Evolutionary conservation across 352 stramenopile species (phyloP).

Genomic region (Pythium sukuiense): DNA sequence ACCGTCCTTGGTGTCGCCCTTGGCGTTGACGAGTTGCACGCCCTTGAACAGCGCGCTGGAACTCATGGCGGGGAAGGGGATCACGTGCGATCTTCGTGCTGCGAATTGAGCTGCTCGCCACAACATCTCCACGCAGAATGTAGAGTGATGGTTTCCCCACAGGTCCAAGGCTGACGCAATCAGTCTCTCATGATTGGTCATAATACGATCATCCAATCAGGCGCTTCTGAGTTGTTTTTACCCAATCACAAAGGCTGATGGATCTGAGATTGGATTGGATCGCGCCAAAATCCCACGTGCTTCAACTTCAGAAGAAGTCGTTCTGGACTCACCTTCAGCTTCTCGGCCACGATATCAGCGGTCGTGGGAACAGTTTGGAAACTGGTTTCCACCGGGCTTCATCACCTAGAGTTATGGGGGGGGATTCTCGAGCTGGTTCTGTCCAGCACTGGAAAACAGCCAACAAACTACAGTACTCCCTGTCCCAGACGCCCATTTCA

Average conservation of each 20-base stretch:
- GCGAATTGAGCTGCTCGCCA: conserved; percentile 7
- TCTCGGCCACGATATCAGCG: too few relatives aligned
- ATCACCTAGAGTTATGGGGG: neutral
- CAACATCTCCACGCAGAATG: conserved; percentile 4
- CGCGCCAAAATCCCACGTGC: conserved; percentile 6
- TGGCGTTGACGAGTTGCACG: conserved; percentile 56
- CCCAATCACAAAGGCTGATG: neutral
- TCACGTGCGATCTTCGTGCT: too few relatives aligned
- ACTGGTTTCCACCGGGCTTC: neutral
- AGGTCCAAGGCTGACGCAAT: conserved; percentile 3
- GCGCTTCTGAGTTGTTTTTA: neutral
- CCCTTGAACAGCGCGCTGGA: conserved; percentile 41
- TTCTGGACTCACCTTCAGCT: neutral
- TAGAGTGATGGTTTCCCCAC: conserved; percentile 13
- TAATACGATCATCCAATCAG: neutral
- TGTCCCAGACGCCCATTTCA: neutral
- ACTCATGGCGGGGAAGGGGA: conserved; percentile 32
- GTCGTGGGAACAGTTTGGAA: too few relatives aligned
- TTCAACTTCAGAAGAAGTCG: conserved; percentile 23
- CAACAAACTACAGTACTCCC: neutral
- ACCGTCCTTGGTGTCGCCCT: conserved; percentile 42
- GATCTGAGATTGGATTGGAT: conserved; percentile 11
- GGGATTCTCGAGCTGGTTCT: neutral
- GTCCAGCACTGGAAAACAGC: neutral
- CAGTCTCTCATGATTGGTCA: neutral